A percentile compares a stretch with the other conserved stretches of the same genome.
These are phyloP conservation scores for Yamadazyma dendronema DNA, from an alignment of 1,139 yeast species.

Conservation along the genomic window DNA sequence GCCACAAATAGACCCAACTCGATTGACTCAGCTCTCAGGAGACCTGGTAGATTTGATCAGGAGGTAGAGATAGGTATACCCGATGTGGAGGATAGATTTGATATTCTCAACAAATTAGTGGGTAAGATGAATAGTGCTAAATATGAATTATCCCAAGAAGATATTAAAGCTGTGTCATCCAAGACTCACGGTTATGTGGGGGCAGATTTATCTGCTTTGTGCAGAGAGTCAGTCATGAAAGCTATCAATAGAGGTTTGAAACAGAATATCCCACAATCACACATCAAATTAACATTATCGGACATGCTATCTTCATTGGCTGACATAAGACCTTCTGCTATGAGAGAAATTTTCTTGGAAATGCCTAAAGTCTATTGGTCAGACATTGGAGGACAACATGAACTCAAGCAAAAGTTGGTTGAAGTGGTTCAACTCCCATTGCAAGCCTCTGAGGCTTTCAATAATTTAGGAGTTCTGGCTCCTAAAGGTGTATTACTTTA, in stretches of 20 bases:
- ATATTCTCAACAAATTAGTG: conserved; percentile 63
- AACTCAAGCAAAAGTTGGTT: conserved; percentile 69
- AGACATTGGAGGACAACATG: conserved; percentile 94
- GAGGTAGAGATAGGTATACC: conserved; percentile 81
- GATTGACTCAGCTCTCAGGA: conserved; percentile 57
- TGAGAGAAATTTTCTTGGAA: conserved; percentile 92
- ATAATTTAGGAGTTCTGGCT: conserved; percentile 74
- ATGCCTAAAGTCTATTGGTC: conserved; percentile 93
- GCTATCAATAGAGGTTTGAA: conserved; percentile 64
- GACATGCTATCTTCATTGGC: conserved; percentile 70
- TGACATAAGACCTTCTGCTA: conserved; percentile 90
- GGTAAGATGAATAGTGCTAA: conserved; percentile 55
- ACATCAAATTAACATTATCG: conserved; percentile 30
- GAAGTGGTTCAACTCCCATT: conserved; percentile 94
- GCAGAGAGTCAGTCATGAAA: conserved; percentile 85
- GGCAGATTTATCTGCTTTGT: conserved; percentile 85
- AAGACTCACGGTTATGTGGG: conserved; percentile 66
- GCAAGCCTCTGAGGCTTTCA: conserved; percentile 76
- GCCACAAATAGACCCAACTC: conserved; percentile 79
- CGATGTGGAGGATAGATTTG: conserved; percentile 62
- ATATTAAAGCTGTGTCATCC: conserved; percentile 58
- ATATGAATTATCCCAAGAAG: conserved; percentile 50
- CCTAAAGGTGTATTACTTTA: conserved; percentile 89
- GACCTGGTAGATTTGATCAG: conserved; percentile 84
- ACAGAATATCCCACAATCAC: conserved; percentile 18